Evolutionary conservation across 192 early-diverging fungal genomes (phyloP).

Genomic region (Coemansia sp.): DNA sequence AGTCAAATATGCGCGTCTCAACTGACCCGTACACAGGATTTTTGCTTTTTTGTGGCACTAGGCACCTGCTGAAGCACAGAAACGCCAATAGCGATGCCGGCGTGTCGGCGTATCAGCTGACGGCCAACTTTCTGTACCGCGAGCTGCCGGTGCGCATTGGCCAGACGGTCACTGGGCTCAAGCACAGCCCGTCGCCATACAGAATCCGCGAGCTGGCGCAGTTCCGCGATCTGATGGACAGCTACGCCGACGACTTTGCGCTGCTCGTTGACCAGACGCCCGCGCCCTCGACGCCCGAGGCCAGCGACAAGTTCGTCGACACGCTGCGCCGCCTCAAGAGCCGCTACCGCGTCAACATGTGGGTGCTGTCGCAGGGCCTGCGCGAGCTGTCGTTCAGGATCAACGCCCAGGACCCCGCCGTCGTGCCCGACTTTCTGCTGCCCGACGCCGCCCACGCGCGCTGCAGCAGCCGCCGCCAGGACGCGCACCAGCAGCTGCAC

Average conservation of each 20-base stretch:
- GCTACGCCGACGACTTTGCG: conserved; percentile 53
- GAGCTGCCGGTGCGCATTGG: conserved; percentile 59
- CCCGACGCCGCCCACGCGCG: background rate
- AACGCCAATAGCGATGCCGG: conserved; percentile 37
- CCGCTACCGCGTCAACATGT: conserved; percentile 33
- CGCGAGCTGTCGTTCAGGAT: conserved; percentile 47
- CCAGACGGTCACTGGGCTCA: conserved; percentile 52
- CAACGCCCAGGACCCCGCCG: conserved; percentile 29
- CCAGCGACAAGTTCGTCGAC: conserved; percentile 39
- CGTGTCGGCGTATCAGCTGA: conserved; percentile 39
- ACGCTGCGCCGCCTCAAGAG: conserved; percentile 35
- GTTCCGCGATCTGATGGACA: conserved; percentile 50
- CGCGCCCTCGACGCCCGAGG: conserved; percentile 23
- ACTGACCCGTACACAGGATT: too few species aligned
- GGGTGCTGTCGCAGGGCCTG: conserved; percentile 33
- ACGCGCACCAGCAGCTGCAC: conserved; percentile 6
- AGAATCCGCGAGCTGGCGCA: conserved; percentile 43
- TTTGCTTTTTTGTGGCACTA: conserved; percentile 4
- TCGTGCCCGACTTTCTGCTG: conserved; percentile 26
- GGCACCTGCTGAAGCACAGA: conserved; percentile 43
- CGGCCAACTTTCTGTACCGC: conserved; percentile 55
- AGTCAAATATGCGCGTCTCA: too few species aligned
- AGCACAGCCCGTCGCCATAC: conserved; percentile 42
- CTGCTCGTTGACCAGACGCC: conserved; percentile 32
- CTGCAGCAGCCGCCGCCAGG: background rate